Conservation (phyloP, 1,139 yeast genomes). For the Yamadazyma buinensis region DNA sequence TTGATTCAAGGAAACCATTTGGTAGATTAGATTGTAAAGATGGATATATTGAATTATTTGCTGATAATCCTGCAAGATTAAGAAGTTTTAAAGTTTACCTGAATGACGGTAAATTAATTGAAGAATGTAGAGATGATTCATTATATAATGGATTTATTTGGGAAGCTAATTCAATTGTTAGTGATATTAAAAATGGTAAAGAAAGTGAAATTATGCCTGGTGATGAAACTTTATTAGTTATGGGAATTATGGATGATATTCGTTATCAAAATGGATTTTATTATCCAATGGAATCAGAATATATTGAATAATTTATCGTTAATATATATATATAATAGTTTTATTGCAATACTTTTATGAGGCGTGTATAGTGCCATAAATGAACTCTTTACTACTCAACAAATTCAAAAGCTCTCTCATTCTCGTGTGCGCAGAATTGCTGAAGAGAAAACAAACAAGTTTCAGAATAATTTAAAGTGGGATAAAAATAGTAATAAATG, state of each 20-base stretch:
- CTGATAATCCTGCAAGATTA: slow-evolving; percentile 32
- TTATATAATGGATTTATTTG: slow-evolving; percentile 44
- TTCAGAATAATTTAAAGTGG: too few species aligned
- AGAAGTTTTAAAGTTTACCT: slow-evolving; percentile 26
- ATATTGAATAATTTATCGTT: neutral
- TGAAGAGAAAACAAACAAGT: too few species aligned
- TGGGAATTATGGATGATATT: slow-evolving; percentile 42
- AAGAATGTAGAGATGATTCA: slow-evolving; percentile 25
- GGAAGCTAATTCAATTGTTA: slow-evolving; percentile 51
- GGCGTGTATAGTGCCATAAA: neutral
- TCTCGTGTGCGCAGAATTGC: too few species aligned
- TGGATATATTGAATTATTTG: slow-evolving; percentile 33
- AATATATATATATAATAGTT: too few species aligned
- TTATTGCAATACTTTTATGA: neutral
- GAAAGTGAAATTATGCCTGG: slow-evolving; percentile 37
- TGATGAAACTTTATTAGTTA: slow-evolving; percentile 41
- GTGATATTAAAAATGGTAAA: slow-evolving; percentile 34
- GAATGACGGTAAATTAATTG: slow-evolving; percentile 13
- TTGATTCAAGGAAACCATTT: slow-evolving; percentile 28
- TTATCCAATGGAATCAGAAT: slow-evolving; percentile 37
- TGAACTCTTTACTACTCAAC: too few species aligned
- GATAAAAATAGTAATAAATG: too few species aligned
- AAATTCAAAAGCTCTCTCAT: too few species aligned
- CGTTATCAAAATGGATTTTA: slow-evolving; percentile 38
- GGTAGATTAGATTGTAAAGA: slow-evolving; percentile 37